Evolutionary conservation across 495 filamentous ascomycete genomes (phyloP).

Genomic region (Penicillium riverlandense): DNA sequence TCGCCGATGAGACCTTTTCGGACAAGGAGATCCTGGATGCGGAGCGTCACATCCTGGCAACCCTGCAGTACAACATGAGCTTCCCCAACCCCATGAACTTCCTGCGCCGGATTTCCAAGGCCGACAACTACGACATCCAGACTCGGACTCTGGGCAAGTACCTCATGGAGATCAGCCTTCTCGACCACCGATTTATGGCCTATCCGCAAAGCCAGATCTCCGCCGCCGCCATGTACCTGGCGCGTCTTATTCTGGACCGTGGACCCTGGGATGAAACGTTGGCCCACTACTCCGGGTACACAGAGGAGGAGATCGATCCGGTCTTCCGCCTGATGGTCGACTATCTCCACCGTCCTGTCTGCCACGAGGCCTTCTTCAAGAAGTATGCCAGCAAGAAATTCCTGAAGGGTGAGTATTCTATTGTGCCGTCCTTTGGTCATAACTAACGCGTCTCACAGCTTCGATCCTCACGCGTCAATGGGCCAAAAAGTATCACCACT

Average conservation of each 20-base stretch:
- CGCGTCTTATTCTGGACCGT: slow-evolving; percentile 79
- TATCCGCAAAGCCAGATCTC: slow-evolving; percentile 83
- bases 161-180: slow-evolving; percentile 92
- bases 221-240: slow-evolving; percentile 90
- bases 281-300: slow-evolving; percentile 89
- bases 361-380: slow-evolving; percentile 96
- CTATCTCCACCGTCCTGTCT: slow-evolving; percentile 80
- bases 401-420: slow-evolving; percentile 65
- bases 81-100: slow-evolving; percentile 99
- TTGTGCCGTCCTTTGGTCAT: not conserved
- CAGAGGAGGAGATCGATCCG: slow-evolving; percentile 84
- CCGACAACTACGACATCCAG: slow-evolving; percentile 96
- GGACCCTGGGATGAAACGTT: slow-evolving; percentile 89
- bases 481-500: slow-evolving; percentile 66
- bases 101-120: slow-evolving; percentile 94
- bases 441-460: slow-evolving; percentile 43
- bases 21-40: slow-evolving; percentile 95
- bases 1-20: slow-evolving; percentile 94
- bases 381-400: slow-evolving; percentile 99
- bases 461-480: slow-evolving; percentile 87
- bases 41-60: slow-evolving; percentile 83
- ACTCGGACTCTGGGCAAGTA: slow-evolving; percentile 96
- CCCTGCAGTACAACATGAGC: slow-evolving; percentile 94
- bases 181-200: slow-evolving; percentile 87
- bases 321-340: slow-evolving; percentile 93